phyloP scores from a whole-genome alignment of 805 yeast genomes.

The Lachancea kluyveri region DNA sequence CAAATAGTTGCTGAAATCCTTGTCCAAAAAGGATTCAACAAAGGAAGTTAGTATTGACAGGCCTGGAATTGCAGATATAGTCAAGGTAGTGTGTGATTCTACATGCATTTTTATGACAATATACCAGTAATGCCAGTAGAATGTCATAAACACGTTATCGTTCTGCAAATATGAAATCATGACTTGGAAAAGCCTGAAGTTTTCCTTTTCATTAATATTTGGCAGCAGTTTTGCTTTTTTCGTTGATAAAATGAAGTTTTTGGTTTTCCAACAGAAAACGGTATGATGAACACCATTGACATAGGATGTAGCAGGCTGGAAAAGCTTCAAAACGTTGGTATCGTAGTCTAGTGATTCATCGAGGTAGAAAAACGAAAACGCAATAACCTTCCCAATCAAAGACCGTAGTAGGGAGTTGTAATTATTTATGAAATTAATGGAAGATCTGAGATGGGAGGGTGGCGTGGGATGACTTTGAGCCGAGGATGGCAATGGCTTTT shows the following conservation, averaged over 20 bases:
- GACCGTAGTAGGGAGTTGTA: constrained; percentile 23
- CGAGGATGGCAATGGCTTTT: constrained; percentile 5
- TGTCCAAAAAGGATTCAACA: constrained; percentile 12
- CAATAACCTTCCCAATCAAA: constrained; percentile 27
- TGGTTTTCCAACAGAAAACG: constrained; percentile 23
- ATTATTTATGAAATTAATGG: constrained; percentile 12
- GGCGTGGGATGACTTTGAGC: too few relatives aligned
- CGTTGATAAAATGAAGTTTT: constrained; percentile 8
- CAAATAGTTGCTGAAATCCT: constrained; percentile 17
- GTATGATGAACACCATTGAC: constrained; percentile 1
- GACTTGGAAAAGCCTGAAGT: constrained; percentile 22
- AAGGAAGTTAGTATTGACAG: constrained; percentile 15
- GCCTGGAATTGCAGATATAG: constrained; percentile 15
- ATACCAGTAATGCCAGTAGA: constrained; percentile 31
- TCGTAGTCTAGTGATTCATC: constrained; percentile 25
- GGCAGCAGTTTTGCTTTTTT: constrained; percentile 1
- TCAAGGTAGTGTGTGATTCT: background rate
- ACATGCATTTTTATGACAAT: constrained; percentile 14
- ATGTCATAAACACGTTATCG: constrained; percentile 22
- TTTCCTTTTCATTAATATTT: constrained; percentile 11
- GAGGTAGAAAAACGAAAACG: constrained; percentile 26
- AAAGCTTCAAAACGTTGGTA: constrained; percentile 10
- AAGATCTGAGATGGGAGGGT: too few relatives aligned
- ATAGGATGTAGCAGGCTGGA: constrained; percentile 5
- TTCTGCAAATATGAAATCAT: constrained; percentile 28